Evolutionary conservation across 208 protist genomes (phyloP).

Genomic region (Crithidia brevicula): DNA sequence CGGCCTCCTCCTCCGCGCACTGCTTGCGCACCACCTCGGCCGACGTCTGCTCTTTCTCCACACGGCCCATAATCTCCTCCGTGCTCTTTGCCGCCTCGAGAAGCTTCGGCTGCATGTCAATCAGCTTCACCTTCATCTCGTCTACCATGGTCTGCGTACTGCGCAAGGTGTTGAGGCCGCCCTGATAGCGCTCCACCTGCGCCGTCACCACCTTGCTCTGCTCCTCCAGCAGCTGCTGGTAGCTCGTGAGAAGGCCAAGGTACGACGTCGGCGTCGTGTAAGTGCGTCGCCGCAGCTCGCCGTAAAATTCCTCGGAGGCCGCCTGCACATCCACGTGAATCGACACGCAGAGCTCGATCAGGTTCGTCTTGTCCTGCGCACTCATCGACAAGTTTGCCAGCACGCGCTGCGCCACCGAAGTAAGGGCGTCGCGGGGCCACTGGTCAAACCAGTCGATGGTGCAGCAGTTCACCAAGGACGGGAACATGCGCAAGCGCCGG

Average conservation of each 20-base stretch:
- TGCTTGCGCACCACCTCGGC: slow-evolving; percentile 88
- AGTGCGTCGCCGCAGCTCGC: slow-evolving; percentile 93
- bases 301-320: slow-evolving; percentile 92
- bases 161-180: slow-evolving; percentile 92
- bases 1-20: slow-evolving; percentile 86
- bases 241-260: slow-evolving; percentile 94
- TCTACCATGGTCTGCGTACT: slow-evolving; percentile 95
- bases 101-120: slow-evolving; percentile 95
- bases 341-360: slow-evolving; percentile 91
- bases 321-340: slow-evolving; percentile 92
- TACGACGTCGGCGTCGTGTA: slow-evolving; percentile 98
- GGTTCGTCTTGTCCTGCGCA: slow-evolving; percentile 51
- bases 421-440: slow-evolving; percentile 96
- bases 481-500: slow-evolving; percentile 96
- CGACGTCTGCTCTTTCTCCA: slow-evolving; percentile 89
- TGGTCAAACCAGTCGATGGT: slow-evolving; percentile 98
- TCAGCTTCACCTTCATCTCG: slow-evolving; percentile 96
- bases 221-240: slow-evolving; percentile 86
- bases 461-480: slow-evolving; percentile 98
- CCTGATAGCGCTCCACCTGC: slow-evolving; percentile 88
- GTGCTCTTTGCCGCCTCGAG: slow-evolving; percentile 93
- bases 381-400: slow-evolving; percentile 64
- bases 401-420: slow-evolving; percentile 86
- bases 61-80: slow-evolving; percentile 92
- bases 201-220: slow-evolving; percentile 73